A percentile compares a stretch with the other conserved stretches of the same genome.
These are phyloP conservation scores for Tetragonia tetragonoides DNA, from an alignment of 148 eudicot genomes.

Conservation along the genomic window DNA sequence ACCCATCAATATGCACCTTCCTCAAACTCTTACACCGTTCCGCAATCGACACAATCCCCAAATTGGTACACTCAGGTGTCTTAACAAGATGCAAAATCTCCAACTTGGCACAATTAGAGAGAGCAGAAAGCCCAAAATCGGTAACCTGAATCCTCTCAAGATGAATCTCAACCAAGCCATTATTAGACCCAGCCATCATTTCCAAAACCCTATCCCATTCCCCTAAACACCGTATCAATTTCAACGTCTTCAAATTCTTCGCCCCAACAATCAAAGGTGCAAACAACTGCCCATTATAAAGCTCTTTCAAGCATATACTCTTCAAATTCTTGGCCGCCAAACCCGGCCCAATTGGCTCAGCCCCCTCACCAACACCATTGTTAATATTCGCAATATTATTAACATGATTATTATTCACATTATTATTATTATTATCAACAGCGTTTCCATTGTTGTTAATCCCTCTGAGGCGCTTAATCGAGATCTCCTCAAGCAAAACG, in stretches of 20 bases:
- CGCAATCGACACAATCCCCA: slow-evolving; percentile 50
- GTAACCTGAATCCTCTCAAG: slow-evolving; percentile 76
- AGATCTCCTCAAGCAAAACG: slow-evolving; percentile 41
- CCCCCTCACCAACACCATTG: slow-evolving; percentile 17
- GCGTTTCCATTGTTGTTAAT: slow-evolving; percentile 22
- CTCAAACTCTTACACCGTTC: slow-evolving; percentile 63
- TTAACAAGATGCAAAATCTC: slow-evolving; percentile 74
- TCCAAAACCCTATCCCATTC: slow-evolving; percentile 73
- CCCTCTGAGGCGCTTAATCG: slow-evolving; percentile 48
- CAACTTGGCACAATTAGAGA: slow-evolving; percentile 42
- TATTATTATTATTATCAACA: neutral
- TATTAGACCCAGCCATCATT: slow-evolving; percentile 31
- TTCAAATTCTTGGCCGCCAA: slow-evolving; percentile 41
- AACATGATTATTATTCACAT: neutral
- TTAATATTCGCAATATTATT: neutral
- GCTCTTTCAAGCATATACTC: slow-evolving; percentile 62
- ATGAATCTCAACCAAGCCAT: slow-evolving; percentile 55
- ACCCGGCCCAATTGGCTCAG: slow-evolving; percentile 46
- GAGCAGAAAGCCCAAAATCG: slow-evolving; percentile 57
- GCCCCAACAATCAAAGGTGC: slow-evolving; percentile 59
- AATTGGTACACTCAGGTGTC: slow-evolving; percentile 64
- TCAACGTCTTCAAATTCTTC: slow-evolving; percentile 52
- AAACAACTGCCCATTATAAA: slow-evolving; percentile 67
- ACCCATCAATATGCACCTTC: slow-evolving; percentile 85
- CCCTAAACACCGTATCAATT: slow-evolving; percentile 59